These are phyloP conservation scores for Paratinospora sagittata DNA, from an alignment of 164 flowering plant species.

Conservation along the genomic window DNA sequence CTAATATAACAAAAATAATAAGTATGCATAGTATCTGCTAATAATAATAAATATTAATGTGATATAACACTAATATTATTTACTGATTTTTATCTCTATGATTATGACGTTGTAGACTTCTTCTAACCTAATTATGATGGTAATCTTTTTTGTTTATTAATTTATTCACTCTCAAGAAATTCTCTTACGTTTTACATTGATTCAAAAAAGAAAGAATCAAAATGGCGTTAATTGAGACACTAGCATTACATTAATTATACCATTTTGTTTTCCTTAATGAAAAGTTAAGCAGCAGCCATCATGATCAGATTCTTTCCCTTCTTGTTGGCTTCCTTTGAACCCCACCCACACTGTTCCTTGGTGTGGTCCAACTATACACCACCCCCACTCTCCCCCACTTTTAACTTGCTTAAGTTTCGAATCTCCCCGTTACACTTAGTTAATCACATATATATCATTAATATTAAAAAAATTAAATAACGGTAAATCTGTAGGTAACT, in stretches of 20 bases:
- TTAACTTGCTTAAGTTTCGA: neutral
- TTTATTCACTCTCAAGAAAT: too few species aligned
- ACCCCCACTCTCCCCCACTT: too few species aligned
- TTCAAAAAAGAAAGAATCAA: too few species aligned
- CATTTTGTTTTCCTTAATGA: neutral
- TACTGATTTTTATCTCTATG: neutral
- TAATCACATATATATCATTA: neutral
- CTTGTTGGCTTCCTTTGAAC: neutral
- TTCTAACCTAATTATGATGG: neutral
- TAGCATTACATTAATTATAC: too few species aligned
- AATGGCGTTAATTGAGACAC: too few species aligned
- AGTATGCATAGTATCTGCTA: too few species aligned
- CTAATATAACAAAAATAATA: too few species aligned
- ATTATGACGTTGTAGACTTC: neutral
- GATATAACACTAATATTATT: neutral
- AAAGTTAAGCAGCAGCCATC: neutral
- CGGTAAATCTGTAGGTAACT: too few species aligned
- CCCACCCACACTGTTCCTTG: neutral
- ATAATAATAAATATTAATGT: too few species aligned
- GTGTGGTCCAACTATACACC: neutral
- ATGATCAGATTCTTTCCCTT: neutral
- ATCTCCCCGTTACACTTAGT: neutral
- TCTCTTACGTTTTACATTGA: too few species aligned
- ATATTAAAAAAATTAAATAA: too few species aligned
- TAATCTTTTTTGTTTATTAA: too few species aligned